Evolutionary conservation across 2,329 filamentous ascomycete genomes (phyloP).

Genomic region (Tolypocladium ophioglossoides): DNA sequence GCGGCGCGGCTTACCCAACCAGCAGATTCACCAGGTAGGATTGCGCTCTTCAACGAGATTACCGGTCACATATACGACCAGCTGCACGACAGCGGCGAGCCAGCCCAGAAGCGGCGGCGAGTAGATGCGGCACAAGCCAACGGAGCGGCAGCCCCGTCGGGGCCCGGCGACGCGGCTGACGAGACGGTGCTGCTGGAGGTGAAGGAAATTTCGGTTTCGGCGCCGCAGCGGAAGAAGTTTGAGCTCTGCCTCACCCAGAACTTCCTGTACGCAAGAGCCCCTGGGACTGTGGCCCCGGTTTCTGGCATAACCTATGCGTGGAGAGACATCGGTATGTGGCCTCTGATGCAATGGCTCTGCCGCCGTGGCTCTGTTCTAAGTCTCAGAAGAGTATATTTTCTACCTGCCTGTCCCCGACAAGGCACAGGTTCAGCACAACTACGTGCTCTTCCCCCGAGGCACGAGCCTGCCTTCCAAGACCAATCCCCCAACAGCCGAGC

Average conservation of each 20-base stretch:
- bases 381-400: slow-evolving; percentile 44
- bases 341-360: not conserved
- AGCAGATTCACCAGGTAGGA: slow-evolving; percentile 37
- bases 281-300: slow-evolving; percentile 40
- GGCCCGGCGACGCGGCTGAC: slow-evolving; percentile 24
- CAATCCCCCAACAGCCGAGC: slow-evolving; percentile 35
- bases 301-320: slow-evolving; percentile 47
- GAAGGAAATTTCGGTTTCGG: slow-evolving; percentile 56
- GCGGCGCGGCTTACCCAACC: slow-evolving; percentile 1
- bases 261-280: slow-evolving; percentile 45
- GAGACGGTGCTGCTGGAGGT: slow-evolving; percentile 48
- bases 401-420: slow-evolving; percentile 57
- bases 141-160: not conserved
- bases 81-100: slow-evolving; percentile 28
- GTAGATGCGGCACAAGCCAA: slow-evolving; percentile 31
- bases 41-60: slow-evolving; percentile 47
- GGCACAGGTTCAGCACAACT: slow-evolving; percentile 54
- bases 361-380: slow-evolving; percentile 5
- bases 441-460: slow-evolving; percentile 48
- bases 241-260: slow-evolving; percentile 51
- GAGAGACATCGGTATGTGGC: slow-evolving; percentile 46
- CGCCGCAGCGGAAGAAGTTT: slow-evolving; percentile 59
- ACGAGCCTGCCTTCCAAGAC: slow-evolving; percentile 41
- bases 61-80: slow-evolving; percentile 37
- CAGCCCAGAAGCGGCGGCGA: slow-evolving; percentile 40